A percentile compares a stretch with the other conserved stretches of the same genome.
Conservation (phyloP, 306 rosid species). For the Abrus precatorius region DNA sequence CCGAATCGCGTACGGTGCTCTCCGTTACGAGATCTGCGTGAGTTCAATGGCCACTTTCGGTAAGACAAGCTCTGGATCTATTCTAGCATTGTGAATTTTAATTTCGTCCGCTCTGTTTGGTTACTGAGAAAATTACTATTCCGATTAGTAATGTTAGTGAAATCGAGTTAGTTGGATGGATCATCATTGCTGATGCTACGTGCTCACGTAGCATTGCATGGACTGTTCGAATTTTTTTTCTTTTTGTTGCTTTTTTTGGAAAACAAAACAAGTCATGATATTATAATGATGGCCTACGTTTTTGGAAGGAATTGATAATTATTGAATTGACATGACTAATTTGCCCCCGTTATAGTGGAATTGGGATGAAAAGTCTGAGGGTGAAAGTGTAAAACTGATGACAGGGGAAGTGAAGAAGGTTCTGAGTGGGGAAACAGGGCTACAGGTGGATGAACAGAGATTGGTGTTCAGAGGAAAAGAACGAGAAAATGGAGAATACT, state of each 20-base stretch:
- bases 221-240: background rate
- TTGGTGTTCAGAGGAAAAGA: constrained; percentile 70
- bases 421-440: constrained; percentile 66
- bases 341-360: background rate
- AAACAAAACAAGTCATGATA: background rate
- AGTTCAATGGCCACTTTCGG: constrained; percentile 74
- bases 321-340: background rate
- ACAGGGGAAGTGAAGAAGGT: constrained; percentile 90
- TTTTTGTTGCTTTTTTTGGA: background rate
- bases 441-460: constrained; percentile 68
- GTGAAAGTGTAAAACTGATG: constrained; percentile 9
- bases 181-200: constrained; percentile 24
- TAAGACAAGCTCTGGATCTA: constrained; percentile 44
- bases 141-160: background rate
- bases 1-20: constrained; percentile 68
- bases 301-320: too few species aligned
- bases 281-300: too few species aligned
- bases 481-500: constrained; percentile 70
- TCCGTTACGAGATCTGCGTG: constrained; percentile 71
- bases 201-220: constrained; percentile 43
- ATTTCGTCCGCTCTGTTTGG: constrained; percentile 35
- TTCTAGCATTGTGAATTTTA: background rate
- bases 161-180: constrained; percentile 27
- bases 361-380: background rate
- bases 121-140: constrained; percentile 29